Percentiles rank a stretch among this genome's conserved stretches.
phyloP scores from a whole-genome alignment of 768 basidiomycete genomes.

The Tylopilus rubrobrunneus region DNA sequence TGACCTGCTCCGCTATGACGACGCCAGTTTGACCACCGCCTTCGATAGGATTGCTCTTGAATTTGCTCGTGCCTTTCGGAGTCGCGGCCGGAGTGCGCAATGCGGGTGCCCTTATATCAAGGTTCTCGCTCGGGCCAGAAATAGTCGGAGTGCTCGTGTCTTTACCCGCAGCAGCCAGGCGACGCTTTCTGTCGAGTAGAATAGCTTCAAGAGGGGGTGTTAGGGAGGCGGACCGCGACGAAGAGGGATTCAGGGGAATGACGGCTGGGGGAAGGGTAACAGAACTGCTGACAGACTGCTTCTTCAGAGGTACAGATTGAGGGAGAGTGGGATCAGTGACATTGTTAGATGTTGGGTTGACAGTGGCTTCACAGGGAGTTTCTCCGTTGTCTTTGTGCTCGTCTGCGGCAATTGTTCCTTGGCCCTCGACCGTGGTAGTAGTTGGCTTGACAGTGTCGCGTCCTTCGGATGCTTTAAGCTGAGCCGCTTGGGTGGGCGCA shows the following conservation, averaged over 20 bases:
- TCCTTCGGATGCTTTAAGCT: not conserved
- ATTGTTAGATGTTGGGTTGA: not conserved
- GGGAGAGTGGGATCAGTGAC: not conserved
- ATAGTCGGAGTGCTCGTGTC: conserved; percentile 6
- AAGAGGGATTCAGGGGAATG: conserved; percentile 8
- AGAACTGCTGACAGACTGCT: conserved; percentile 13
- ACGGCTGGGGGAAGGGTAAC: conserved; percentile 11
- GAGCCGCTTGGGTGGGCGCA: conserved; percentile 2
- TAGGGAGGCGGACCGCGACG: conserved; percentile 42
- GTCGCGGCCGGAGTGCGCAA: conserved; percentile 15
- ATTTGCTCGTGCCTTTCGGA: conserved; percentile 49
- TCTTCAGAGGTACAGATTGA: conserved; percentile 9
- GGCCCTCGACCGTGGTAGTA: not conserved
- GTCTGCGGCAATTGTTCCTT: not conserved
- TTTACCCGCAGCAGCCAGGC: conserved; percentile 33
- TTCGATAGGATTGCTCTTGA: conserved; percentile 72
- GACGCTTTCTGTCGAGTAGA: conserved; percentile 61
- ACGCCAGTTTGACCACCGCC: conserved; percentile 41
- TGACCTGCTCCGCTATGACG: conserved; percentile 50
- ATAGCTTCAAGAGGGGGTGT: conserved; percentile 63
- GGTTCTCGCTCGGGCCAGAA: conserved; percentile 11
- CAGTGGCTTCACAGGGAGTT: not conserved
- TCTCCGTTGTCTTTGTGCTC: conserved; percentile 3
- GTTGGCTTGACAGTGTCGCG: not conserved
- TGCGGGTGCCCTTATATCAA: conserved; percentile 11